Conservation (phyloP, 441 rosid species). For the Pelargonium fulgidum region DNA sequence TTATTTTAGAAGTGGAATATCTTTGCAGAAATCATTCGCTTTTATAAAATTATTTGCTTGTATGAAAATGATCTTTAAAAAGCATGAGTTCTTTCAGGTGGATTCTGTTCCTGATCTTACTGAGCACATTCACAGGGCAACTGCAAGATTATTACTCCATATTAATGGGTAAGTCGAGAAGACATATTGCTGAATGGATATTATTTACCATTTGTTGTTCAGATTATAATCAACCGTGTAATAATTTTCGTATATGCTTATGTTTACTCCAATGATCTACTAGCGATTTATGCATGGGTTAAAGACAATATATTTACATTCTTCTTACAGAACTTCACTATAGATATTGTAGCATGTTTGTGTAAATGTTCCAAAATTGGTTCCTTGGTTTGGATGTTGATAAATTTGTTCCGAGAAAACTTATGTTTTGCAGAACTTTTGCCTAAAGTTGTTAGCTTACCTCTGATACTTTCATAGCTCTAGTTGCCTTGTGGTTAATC, state of each 20-base stretch:
- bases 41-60: constrained; percentile 6
- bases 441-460: background rate
- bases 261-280: background rate
- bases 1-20: constrained; percentile 5
- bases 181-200: background rate
- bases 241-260: background rate
- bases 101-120: constrained; percentile 78
- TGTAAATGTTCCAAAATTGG: background rate
- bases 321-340: background rate
- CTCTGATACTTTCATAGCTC: background rate
- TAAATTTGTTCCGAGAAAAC: background rate
- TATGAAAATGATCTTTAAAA: constrained; percentile 5
- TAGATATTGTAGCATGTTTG: background rate
- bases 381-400: background rate
- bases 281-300: no score
- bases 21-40: constrained; percentile 1
- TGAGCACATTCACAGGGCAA: constrained; percentile 74
- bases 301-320: no score
- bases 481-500: background rate
- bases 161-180: constrained; percentile 68
- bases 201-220: constrained; percentile 1
- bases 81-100: constrained; percentile 48
- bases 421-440: background rate
- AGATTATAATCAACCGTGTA: background rate
- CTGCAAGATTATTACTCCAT: constrained; percentile 83